Base-by-base conservation (phyloP, 192 early-diverging fungal species). In the Chytriomyces sp. region DNA sequence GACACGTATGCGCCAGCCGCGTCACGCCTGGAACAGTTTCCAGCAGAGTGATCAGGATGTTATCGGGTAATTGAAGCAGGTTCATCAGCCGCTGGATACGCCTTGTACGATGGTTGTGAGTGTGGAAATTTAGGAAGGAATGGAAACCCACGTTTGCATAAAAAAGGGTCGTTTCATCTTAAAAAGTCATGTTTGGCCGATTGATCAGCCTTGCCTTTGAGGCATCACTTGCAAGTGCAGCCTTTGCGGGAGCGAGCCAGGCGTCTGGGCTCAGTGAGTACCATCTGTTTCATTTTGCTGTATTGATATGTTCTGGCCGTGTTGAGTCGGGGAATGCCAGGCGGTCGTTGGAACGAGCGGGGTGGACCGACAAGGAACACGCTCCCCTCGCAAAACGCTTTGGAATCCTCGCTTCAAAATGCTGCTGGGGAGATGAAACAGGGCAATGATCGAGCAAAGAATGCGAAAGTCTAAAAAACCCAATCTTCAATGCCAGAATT, bases 171-270 rank as follows among this genome's bases (percentile, higher is more conserved):
- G n/a, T n/a, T n/a, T 57, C 5, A 1, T 57, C 3, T 57, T 61
- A 10, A 72, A 64, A 24, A 10, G 59, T 23, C 10, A 79, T 47
- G 63, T 79, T 82, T 71, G 76, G 63, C 60, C 53, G 80, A 61
- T 43, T 78, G 16, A 35, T 83, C 7, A 64, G 68, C 60, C 68
- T 67, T 57, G 75, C 76, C 16, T 81, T 84, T 61, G 83, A 84
- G 50, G 69, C 72, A 3, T 76, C 78, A 4, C 78, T 84, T 23
- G 49, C 80, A 20, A 82, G 79, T 67, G 77, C 83, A 2, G 78
- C 78, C 18, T 77, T 84, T 53, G 75, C 83, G 10, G 83, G 83
- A 7, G 80, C 83, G 11, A 57, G 65, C 26, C 47, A 79, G 35
- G 70, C 76, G 10, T 67, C 78, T 20, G 80, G 80, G 13, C 24